Conservation (phyloP, 2,329 filamentous ascomycete genomes). For the Drechslerella dactyloides region DNA sequence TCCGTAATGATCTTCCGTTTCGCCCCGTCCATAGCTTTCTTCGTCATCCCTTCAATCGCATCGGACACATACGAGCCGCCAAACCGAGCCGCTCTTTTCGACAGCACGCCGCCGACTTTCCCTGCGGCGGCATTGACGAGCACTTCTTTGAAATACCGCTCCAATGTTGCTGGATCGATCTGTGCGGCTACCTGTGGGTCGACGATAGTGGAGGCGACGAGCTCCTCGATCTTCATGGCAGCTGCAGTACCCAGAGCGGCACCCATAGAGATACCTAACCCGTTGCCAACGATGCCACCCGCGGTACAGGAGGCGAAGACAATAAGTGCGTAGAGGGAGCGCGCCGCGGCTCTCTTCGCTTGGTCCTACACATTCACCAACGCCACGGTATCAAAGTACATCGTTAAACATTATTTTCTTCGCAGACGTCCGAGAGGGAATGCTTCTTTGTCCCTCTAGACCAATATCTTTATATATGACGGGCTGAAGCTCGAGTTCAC, state of each 20-base stretch:
- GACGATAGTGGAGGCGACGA: neutral
- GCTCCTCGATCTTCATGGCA: neutral
- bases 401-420: too few species aligned
- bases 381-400: neutral
- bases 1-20: neutral
- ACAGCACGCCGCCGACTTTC: neutral
- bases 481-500: neutral
- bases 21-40: neutral
- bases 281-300: neutral
- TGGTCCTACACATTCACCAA: neutral
- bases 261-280: neutral
- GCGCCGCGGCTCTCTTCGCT: neutral
- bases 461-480: too few species aligned
- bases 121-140: neutral
- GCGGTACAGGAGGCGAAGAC: neutral
- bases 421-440: too few species aligned
- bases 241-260: neutral
- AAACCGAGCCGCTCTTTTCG: neutral
- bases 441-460: too few species aligned
- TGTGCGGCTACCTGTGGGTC: neutral
- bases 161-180: neutral
- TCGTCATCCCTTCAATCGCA: neutral
- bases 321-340: neutral
- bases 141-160: slow-evolving; percentile 2
- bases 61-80: neutral